Base-by-base conservation (phyloP, 2,329 filamentous ascomycete genomes). In the Monosporascus sp. region DNA sequence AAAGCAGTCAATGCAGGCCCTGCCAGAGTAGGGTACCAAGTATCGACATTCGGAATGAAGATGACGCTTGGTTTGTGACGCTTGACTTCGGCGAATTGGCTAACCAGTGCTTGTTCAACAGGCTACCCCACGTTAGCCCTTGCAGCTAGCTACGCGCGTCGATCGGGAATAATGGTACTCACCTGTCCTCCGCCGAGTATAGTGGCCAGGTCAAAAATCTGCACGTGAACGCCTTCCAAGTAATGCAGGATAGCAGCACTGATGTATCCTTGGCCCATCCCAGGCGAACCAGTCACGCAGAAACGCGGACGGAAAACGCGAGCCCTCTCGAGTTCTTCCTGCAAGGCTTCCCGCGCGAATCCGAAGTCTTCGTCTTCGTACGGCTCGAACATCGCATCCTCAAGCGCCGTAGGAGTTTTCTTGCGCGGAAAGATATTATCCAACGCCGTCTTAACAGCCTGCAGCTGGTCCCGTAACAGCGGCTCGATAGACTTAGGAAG, bases 61-160 rank as follows among this genome's bases (percentile, higher is more conserved):
- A 99, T 94, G 38, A 97, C 90, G 68, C 91, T 95, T 1, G 94
- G 94, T 69, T 96, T 97, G 68, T 97, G 91, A 38, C 92, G 86
- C 69, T 93, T 90, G 38, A 96, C 89, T 73, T 97, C 94, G 1
- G 89, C 86, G 66, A 99, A 97, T 7, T 96, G 78, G 60, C 92
- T 87, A 14, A 96, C 91, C 58, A 99, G 85, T 9, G 92, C 89
- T 60, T 94, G 89, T 73, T 97, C 94, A 17, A 88, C 81, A 1
- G 89, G 85, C 75, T 84, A 55, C 41, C 58, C 54, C 11, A 31
- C 49, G 57, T 71, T 60, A 71, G 66, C 49, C 45, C 22, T 49
- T 35, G 37, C 60, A 53, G 17, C 57, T 48, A 50, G 35, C 38
- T 43, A 43, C 14, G 24, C 35, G 3, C 31, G n/a, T 51, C 9